Percentiles rank a stretch among this genome's conserved stretches.
These are phyloP conservation scores for Strobilomyces dryophilus DNA, from an alignment of 768 basidiomycete genomes.

Conservation along the genomic window DNA sequence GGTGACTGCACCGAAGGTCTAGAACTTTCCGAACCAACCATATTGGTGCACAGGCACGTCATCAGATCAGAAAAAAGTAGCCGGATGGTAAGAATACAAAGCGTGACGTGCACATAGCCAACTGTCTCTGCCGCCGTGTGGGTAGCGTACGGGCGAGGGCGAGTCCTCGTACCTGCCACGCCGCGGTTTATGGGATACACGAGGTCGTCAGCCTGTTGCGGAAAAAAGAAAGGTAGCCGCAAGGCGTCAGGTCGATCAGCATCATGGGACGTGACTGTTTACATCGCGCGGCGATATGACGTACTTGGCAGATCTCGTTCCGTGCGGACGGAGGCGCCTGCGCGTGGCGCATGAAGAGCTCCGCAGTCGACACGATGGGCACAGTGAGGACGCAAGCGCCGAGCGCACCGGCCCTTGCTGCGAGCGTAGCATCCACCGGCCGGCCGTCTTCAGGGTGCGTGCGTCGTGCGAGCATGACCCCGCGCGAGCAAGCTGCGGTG, in stretches of 20 bases:
- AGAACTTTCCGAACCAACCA: background rate
- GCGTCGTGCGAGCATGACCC: slow-evolving; percentile 1
- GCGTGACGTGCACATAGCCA: slow-evolving; percentile 9
- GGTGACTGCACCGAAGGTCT: background rate
- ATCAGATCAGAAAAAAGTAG: slow-evolving; percentile 13
- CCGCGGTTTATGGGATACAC: background rate
- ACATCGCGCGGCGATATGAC: background rate
- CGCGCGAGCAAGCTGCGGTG: slow-evolving; percentile 12
- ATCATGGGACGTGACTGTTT: too few relatives aligned
- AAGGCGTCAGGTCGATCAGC: background rate
- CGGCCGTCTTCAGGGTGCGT: background rate
- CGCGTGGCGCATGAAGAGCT: background rate
- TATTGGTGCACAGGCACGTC: background rate
- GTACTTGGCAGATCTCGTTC: slow-evolving; percentile 5
- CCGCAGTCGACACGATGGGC: slow-evolving; percentile 7
- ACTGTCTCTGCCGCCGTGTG: slow-evolving; percentile 11
- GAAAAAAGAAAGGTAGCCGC: background rate
- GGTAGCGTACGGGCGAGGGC: background rate
- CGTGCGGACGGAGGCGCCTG: slow-evolving; percentile 1
- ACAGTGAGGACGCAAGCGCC: slow-evolving; percentile 9
- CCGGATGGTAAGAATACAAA: slow-evolving; percentile 15
- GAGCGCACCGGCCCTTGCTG: slow-evolving; percentile 13
- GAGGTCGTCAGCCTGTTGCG: background rate
- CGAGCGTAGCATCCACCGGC: slow-evolving; percentile 6
- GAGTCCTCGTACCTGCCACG: background rate